Base-by-base conservation (phyloP, 768 basidiomycete species). In the Agaricus subrufescens region DNA sequence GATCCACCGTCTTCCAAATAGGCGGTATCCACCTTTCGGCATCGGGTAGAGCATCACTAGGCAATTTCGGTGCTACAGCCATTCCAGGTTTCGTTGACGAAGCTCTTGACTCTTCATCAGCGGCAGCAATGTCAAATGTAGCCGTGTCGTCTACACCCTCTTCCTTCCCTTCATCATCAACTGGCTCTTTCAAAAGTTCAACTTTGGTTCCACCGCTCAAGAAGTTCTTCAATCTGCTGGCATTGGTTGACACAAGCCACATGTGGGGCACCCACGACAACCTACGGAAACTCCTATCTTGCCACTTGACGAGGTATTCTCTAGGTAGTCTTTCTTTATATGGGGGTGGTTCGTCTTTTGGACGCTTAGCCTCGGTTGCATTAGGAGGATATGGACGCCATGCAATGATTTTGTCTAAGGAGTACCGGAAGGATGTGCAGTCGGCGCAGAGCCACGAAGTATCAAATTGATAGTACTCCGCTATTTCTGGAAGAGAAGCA, bases 301-400 rank as follows among this genome's bases (percentile, higher is more conserved):
- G 69, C 93, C 94, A 98, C 68, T 98, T 98, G 54, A 98, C 84
- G 11, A 98, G 83, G 67, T 98, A 98, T 69, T 96, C 92, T 44
- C 95, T 74, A n/a, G 91, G 91, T 14, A 95, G 76, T 34, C 73
- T 62, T 26, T 73, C 67, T 66, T 86, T 94, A 67, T 76, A 76
- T 60, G 83, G 71, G 0, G 80, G 74, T 2, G 71, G 62, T 51
- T 78, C 71, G 47, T 73, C 74, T 6, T 61, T 49, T 6, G 71
- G 64, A 29, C 62, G 70, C 26, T 71, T 57, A 2, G 82, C 74
- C 63, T 91, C 87, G 7, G 76, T 67, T 15, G 83, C 87, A 58
- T 79, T 77, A 0, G 78, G 69, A 26, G 92, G 91, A 64, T 83
- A 88, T 4, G 91, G 88, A 29, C 94, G 79, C 95, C 95, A 97